Conservation (phyloP, 1,139 yeast species). For the Ogataea hybrid region DNA sequence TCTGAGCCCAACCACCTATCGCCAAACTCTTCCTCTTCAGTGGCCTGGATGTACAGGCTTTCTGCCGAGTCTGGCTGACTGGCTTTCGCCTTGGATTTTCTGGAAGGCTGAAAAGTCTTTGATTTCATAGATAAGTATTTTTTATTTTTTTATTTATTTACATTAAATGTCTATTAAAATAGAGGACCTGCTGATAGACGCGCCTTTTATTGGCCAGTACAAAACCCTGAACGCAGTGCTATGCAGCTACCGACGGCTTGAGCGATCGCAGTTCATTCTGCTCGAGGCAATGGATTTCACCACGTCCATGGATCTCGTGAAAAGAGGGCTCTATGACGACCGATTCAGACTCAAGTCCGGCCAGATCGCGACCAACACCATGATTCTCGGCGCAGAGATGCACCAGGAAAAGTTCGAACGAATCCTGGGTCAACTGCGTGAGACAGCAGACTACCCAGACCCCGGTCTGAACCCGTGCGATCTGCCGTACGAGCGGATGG, state of each 20-base stretch:
- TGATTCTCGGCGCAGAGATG: slow-evolving; percentile 3
- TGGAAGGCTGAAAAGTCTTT: slow-evolving; percentile 15
- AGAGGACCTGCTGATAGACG: not conserved
- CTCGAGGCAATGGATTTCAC: slow-evolving; percentile 4
- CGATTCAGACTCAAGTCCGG: not conserved
- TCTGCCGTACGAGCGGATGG: not conserved
- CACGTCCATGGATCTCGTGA: not conserved
- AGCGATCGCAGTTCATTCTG: not conserved
- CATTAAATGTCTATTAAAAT: not conserved
- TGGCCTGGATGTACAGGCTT: slow-evolving; percentile 47
- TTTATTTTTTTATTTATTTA: slow-evolving; percentile 1
- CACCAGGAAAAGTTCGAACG: slow-evolving; percentile 3
- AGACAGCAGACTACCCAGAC: not conserved
- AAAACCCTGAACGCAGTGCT: not conserved
- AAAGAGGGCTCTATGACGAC: not conserved
- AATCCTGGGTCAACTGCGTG: not conserved
- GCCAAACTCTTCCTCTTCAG: slow-evolving; percentile 53
- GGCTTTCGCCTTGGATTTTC: slow-evolving; percentile 13
- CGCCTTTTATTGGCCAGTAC: not conserved
- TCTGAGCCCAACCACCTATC: slow-evolving; percentile 60
- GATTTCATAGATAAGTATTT: not conserved
- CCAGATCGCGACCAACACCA: not conserved
- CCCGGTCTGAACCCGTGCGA: slow-evolving; percentile 1
- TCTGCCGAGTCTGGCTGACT: slow-evolving; percentile 40
- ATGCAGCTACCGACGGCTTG: not conserved